Evolutionary conservation across 192 early-diverging fungal genomes (phyloP).

Genomic region (Linnemannia hyalina): DNA sequence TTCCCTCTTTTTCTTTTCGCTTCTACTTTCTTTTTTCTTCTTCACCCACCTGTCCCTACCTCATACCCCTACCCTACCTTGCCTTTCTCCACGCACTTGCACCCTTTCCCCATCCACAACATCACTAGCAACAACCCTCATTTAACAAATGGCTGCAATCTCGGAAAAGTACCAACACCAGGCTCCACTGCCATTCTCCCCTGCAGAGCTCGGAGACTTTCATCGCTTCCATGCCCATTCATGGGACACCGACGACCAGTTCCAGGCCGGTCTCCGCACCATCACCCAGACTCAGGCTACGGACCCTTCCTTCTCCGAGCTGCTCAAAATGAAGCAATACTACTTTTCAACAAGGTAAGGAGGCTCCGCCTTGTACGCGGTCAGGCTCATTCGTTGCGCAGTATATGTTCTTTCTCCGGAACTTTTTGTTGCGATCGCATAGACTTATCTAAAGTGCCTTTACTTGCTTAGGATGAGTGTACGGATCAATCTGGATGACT

Average conservation of each 20-base stretch:
- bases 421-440: background rate
- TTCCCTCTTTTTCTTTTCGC: background rate
- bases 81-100: background rate
- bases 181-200: constrained; percentile 27
- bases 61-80: background rate
- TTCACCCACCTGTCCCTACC: background rate
- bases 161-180: constrained; percentile 25
- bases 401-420: background rate
- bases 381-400: constrained; percentile 7
- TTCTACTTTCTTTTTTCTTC: background rate
- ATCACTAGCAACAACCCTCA: background rate
- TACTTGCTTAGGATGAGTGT: constrained; percentile 34
- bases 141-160: background rate
- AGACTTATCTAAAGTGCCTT: too few species aligned
- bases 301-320: constrained; percentile 36
- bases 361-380: too few species aligned
- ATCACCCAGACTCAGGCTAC: constrained; percentile 31
- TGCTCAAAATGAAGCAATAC: constrained; percentile 56
- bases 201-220: constrained; percentile 45
- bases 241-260: constrained; percentile 46
- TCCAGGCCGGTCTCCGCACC: constrained; percentile 40
- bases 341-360: constrained; percentile 56
- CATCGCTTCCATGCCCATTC: constrained; percentile 47
- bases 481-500: constrained; percentile 59
- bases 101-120: background rate